Base-by-base conservation (phyloP, 1,284 basidiomycete species). In the Ustilago tritici region DNA sequence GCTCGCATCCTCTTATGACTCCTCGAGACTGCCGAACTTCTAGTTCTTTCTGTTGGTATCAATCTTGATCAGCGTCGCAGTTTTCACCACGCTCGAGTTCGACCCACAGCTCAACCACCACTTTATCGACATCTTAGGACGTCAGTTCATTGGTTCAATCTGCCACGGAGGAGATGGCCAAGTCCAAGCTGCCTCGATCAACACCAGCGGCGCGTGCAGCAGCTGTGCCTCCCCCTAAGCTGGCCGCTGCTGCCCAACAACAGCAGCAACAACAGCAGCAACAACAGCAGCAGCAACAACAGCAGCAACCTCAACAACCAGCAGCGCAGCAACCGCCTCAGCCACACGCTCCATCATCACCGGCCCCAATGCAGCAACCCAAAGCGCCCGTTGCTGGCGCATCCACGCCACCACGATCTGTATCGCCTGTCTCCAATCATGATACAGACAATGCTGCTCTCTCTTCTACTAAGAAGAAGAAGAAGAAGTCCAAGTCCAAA, bases 401-500 rank as follows among this genome's bases (percentile, higher is more conserved):
- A 55, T 73, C 67, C 12, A 76, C 70, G 56, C 68, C 70, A 38
- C 66, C 73, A 17, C 63, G 72, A 40, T 71, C 72, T 14, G 41
- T 63, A 6, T 78, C 72, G 28, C 76, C 71, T 28, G 54, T 58
- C 56, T 75, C 68, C 19, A 61, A 65, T 11, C 71, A 68, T 50
- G 69, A 76, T 54, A 54, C 56, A 47, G 76, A 78, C 61, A 67
- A 34, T 34, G 64, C 57, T 32, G 57, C 63, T 15, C 65, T 69
- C 49, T 69, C 65, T 28, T 78, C 76, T 11, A 65, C 69, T 19
- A 81, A 82, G 65, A 83, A 81, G 76, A 81, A 82, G 74, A 82
- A 82, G 69, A 83, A 80, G 38, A 83, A 83, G 78, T 78, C 75
- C 60, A 83, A 83, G 61, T 71, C 68, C 36, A 83, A 82, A 57